phyloP scores from a whole-genome alignment of 2,329 filamentous ascomycete genomes.

The Myotisia sp. region DNA sequence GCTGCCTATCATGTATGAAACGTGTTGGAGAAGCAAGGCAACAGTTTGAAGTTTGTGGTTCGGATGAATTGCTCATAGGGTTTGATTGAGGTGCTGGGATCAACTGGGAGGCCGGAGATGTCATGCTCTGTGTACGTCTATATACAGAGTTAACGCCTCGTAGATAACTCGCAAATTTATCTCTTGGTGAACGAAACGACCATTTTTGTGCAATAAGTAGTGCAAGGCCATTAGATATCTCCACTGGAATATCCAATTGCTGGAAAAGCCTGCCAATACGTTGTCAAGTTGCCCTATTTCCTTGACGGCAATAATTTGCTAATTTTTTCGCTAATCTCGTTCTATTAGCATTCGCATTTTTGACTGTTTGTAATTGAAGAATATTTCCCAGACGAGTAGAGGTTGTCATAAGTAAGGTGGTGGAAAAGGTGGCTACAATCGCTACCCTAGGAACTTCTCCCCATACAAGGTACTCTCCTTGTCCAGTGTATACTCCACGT shows the following conservation, averaged over 20 bases:
- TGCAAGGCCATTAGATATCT: constrained; percentile 15
- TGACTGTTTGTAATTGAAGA: constrained; percentile 17
- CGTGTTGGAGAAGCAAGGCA: too few relatives aligned
- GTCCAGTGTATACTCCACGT: constrained; percentile 16
- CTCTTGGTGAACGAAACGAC: constrained; percentile 10
- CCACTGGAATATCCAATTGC: constrained; percentile 13
- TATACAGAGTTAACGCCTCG: constrained; percentile 9
- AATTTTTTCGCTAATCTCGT: constrained; percentile 8
- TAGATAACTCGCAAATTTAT: constrained; percentile 8
- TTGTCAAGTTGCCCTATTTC: constrained; percentile 13
- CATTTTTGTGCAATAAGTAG: constrained; percentile 14
- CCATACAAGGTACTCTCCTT: constrained; percentile 25
- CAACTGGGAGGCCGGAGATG: constrained; percentile 2
- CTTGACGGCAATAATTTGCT: constrained; percentile 8
- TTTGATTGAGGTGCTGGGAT: constrained; percentile 5
- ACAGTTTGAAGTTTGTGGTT: too few relatives aligned
- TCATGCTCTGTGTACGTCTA: too few relatives aligned
- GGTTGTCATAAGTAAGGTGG: constrained; percentile 15
- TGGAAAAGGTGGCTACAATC: constrained; percentile 19
- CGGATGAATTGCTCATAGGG: constrained; percentile 1
- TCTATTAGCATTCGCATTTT: constrained; percentile 1
- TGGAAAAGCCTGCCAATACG: constrained; percentile 16
- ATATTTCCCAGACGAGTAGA: constrained; percentile 13
- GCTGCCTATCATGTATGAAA: too few relatives aligned
- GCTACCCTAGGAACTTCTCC: constrained; percentile 16